phyloP scores from a whole-genome alignment of 139 green algal species.

The Dunaliella sp. region DNA sequence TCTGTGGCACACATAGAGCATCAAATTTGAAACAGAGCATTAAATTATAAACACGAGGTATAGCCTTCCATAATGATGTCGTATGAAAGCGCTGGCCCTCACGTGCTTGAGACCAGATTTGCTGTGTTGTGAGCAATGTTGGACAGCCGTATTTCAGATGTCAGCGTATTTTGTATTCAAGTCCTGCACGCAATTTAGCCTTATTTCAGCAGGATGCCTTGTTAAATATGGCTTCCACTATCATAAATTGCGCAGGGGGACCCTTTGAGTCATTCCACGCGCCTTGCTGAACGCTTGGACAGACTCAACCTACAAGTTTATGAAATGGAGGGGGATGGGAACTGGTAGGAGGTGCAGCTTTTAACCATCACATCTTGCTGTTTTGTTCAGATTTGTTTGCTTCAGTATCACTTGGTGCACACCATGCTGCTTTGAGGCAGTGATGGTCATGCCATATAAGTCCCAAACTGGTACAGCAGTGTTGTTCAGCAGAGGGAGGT shows the following conservation, averaged over 20 bases:
- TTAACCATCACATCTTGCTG: neutral
- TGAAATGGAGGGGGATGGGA: conserved; percentile 56
- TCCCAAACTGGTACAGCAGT: too few species aligned
- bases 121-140: too few species aligned
- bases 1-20: neutral
- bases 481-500: too few species aligned
- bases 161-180: too few species aligned
- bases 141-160: too few species aligned
- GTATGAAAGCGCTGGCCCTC: too few species aligned
- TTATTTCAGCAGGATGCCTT: too few species aligned
- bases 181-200: too few species aligned
- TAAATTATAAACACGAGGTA: too few species aligned
- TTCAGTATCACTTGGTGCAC: neutral
- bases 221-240: neutral
- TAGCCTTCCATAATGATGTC: too few species aligned
- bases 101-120: too few species aligned
- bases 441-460: neutral
- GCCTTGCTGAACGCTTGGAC: conserved; percentile 43
- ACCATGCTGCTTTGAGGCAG: too few species aligned
- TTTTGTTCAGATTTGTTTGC: neutral
- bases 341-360: conserved; percentile 46
- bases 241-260: neutral
- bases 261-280: conserved; percentile 5
- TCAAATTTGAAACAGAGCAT: neutral
- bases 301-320: conserved; percentile 58